Evolutionary conservation across 495 filamentous ascomycete genomes (phyloP).

Genomic region (Daldinia grandis): DNA sequence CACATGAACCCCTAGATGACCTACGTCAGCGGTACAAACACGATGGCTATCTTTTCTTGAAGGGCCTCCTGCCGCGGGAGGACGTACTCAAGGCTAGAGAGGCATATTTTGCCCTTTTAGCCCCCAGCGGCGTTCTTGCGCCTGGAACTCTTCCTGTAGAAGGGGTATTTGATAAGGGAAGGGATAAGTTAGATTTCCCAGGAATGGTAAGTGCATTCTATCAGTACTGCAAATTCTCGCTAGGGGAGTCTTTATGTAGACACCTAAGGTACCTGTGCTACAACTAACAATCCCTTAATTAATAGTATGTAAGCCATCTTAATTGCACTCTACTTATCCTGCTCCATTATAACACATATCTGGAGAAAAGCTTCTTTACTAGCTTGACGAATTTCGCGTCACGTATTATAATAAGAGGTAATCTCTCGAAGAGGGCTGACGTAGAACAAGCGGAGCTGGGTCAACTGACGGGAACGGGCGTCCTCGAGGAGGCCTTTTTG

Average conservation of each 20-base stretch:
- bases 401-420: background rate
- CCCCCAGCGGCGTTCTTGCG: slow-evolving; percentile 64
- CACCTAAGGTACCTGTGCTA: too few species aligned
- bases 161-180: slow-evolving; percentile 60
- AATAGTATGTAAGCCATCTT: background rate
- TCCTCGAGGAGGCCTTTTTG: slow-evolving; percentile 59
- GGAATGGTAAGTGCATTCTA: background rate
- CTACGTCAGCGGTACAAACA: slow-evolving; percentile 61
- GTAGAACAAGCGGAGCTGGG: background rate
- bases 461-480: slow-evolving; percentile 54
- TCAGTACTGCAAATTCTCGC: background rate
- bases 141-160: slow-evolving; percentile 48
- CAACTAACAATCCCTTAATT: background rate
- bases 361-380: background rate
- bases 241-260: background rate
- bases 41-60: slow-evolving; percentile 70
- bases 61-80: slow-evolving; percentile 63
- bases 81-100: slow-evolving; percentile 65
- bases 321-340: background rate
- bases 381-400: background rate
- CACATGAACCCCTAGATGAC: slow-evolving; percentile 49
- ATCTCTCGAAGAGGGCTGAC: background rate
- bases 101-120: slow-evolving; percentile 64
- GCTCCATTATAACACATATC: too few species aligned
- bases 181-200: slow-evolving; percentile 23